Conservation (phyloP, 169 alveolate species). For the Eimeria praecox region DNA sequence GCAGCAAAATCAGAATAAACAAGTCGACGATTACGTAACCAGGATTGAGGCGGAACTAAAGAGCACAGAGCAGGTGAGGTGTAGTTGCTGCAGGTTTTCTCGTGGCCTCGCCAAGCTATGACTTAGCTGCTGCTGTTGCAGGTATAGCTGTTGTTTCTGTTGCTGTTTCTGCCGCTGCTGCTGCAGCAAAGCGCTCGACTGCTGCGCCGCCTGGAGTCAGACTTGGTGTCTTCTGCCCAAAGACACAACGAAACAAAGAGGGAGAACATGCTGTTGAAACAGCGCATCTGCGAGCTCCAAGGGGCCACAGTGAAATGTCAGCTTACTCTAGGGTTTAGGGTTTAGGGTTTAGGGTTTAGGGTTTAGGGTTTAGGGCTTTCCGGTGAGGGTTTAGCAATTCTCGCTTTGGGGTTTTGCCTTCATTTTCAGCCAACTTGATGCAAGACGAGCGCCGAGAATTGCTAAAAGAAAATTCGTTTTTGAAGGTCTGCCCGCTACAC, state of each 20-base stretch:
- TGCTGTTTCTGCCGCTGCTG: conserved; percentile 24
- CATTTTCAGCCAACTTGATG: conserved; percentile 28
- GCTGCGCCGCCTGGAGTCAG: conserved; percentile 50
- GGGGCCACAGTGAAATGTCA: conserved; percentile 45
- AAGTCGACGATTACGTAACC: not conserved
- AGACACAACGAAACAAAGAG: conserved; percentile 31
- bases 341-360: not conserved
- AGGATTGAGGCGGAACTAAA: conserved; percentile 49
- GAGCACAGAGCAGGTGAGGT: conserved; percentile 39
- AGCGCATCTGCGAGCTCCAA: conserved; percentile 37
- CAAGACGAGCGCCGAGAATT: conserved; percentile 59
- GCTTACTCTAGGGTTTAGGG: not conserved
- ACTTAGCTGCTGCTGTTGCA: not conserved
- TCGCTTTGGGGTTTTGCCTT: not conserved
- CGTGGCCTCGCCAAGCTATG: not conserved
- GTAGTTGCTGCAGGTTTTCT: not conserved
- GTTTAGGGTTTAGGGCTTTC: conserved; percentile 23
- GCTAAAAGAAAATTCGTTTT: conserved; percentile 18
- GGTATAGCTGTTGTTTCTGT: not conserved
- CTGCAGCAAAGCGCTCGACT: conserved; percentile 67
- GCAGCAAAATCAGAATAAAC: conserved; percentile 26
- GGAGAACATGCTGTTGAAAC: conserved; percentile 17
- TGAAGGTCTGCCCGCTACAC: conserved; percentile 18
- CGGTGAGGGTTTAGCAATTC: not conserved
- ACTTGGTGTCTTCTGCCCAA: conserved; percentile 42